Percentiles rank a stretch among this genome's conserved stretches.
phyloP scores from a whole-genome alignment of 768 basidiomycete species.

The Daedalea quercina region DNA sequence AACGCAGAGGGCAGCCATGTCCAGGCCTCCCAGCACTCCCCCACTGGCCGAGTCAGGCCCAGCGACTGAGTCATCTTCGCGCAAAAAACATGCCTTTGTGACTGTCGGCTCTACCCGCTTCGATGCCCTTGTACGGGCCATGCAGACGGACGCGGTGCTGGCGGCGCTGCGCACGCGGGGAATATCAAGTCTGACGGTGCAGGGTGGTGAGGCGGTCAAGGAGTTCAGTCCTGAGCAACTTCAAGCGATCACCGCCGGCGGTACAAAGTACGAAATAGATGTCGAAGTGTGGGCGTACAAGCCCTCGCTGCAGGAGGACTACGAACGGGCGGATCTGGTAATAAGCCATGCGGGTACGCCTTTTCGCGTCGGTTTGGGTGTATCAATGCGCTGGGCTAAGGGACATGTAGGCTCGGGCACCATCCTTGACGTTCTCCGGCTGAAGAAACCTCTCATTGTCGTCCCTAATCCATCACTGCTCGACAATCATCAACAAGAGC shows the following conservation, averaged over 20 bases:
- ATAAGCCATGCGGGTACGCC: constrained; percentile 86
- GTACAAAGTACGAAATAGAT: constrained; percentile 19
- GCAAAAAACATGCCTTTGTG: constrained; percentile 46
- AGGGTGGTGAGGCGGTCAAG: constrained; percentile 62
- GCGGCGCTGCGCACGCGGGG: constrained; percentile 44
- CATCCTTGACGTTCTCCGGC: constrained; percentile 79
- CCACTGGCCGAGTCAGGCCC: not conserved
- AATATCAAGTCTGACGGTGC: constrained; percentile 59
- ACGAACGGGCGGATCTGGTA: constrained; percentile 64
- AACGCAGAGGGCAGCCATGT: constrained; percentile 4
- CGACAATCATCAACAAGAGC: constrained; percentile 90
- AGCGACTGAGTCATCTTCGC: constrained; percentile 4
- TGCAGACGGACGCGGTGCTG: constrained; percentile 54
- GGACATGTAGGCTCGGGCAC: constrained; percentile 76
- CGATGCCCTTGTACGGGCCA: constrained; percentile 59
- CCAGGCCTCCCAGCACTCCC: constrained; percentile 1
- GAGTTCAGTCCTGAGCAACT: constrained; percentile 18
- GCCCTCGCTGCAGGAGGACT: constrained; percentile 59
- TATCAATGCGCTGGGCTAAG: not conserved
- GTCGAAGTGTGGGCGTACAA: constrained; percentile 74
- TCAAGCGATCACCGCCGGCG: constrained; percentile 18
- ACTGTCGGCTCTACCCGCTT: constrained; percentile 91
- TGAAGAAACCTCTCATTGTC: constrained; percentile 72
- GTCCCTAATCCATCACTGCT: constrained; percentile 86
- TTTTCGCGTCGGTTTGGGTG: not conserved